A percentile compares a stretch with the other conserved stretches of the same genome.
phyloP scores from a whole-genome alignment of 176 grass and related monocot genomes.

The Eleusine indica region DNA sequence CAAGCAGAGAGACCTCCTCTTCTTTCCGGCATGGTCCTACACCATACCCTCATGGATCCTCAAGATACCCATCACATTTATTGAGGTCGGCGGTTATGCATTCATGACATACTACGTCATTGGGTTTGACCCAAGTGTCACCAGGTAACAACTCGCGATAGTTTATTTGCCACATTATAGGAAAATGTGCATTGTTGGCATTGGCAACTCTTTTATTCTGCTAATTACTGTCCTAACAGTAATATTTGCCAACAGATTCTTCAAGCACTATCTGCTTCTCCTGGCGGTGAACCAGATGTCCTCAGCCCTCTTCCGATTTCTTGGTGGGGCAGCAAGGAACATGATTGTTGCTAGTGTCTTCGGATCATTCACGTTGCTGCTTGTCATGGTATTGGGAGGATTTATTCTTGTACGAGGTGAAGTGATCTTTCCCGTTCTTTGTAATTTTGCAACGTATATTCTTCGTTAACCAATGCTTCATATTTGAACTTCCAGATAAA shows the following conservation, averaged over 20 bases:
- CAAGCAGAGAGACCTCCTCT: slow-evolving; percentile 87
- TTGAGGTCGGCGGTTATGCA: slow-evolving; percentile 79
- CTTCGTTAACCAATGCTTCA: too few species aligned
- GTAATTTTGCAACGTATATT: too few species aligned
- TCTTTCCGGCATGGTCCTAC: slow-evolving; percentile 94
- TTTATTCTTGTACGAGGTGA: slow-evolving; percentile 80
- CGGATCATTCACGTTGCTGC: slow-evolving; percentile 65
- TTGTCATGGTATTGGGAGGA: slow-evolving; percentile 73
- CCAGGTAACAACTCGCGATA: slow-evolving; percentile 53
- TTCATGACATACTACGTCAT: slow-evolving; percentile 88
- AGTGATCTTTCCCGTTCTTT: background rate
- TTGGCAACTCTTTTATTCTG: background rate
- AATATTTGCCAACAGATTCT: slow-evolving; percentile 39
- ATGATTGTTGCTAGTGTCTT: slow-evolving; percentile 82
- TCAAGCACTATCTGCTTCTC: slow-evolving; percentile 86
- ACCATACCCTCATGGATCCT: slow-evolving; percentile 88
- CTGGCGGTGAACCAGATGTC: slow-evolving; percentile 76
- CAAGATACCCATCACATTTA: slow-evolving; percentile 76
- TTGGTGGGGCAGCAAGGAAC: slow-evolving; percentile 60
- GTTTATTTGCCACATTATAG: too few species aligned
- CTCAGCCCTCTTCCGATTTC: slow-evolving; percentile 61
- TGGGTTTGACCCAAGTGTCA: slow-evolving; percentile 75
- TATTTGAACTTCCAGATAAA: slow-evolving; percentile 45
- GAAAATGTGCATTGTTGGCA: too few species aligned
- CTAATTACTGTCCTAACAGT: background rate